Percentiles rank a stretch among this genome's conserved stretches.
phyloP scores from a whole-genome alignment of 2,329 filamentous ascomycete species.

The Colletotrichum costaricense region DNA sequence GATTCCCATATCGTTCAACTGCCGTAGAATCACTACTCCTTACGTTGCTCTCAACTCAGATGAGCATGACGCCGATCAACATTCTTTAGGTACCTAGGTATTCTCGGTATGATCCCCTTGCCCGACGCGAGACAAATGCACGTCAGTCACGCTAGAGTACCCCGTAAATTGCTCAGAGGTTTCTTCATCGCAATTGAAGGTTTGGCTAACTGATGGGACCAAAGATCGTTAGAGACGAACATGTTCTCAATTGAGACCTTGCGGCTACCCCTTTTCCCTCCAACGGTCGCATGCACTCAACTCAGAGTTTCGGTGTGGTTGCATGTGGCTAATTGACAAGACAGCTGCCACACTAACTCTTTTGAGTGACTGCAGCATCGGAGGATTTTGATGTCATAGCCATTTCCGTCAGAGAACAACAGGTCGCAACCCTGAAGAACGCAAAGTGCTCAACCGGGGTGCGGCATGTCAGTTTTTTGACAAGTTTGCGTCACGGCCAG shows the following conservation, averaged over 20 bases:
- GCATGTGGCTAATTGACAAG: not conserved
- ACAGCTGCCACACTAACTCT: not conserved
- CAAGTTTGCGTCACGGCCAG: constrained; percentile 4
- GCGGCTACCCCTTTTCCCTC: no score
- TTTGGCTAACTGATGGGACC: not conserved
- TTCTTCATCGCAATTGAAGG: not conserved
- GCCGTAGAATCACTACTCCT: not conserved
- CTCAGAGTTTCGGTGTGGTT: not conserved
- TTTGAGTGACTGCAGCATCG: not conserved
- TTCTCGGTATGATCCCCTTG: no score
- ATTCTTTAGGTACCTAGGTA: no score
- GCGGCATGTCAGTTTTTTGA: constrained; percentile 5
- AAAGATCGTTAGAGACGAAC: not conserved
- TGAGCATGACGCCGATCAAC: not conserved
- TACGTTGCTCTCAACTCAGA: not conserved
- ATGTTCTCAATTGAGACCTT: not conserved
- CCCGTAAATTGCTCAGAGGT: not conserved
- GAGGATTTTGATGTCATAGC: constrained; percentile 15
- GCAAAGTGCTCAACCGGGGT: not conserved
- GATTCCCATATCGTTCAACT: not conserved
- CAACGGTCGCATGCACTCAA: not conserved
- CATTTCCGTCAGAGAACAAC: constrained; percentile 1
- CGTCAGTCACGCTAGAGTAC: no score
- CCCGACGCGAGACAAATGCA: no score
- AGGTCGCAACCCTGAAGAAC: constrained; percentile 12